Evolutionary conservation across 2,329 filamentous ascomycete species (phyloP).

Genomic region (Rhinocladiella similis): DNA sequence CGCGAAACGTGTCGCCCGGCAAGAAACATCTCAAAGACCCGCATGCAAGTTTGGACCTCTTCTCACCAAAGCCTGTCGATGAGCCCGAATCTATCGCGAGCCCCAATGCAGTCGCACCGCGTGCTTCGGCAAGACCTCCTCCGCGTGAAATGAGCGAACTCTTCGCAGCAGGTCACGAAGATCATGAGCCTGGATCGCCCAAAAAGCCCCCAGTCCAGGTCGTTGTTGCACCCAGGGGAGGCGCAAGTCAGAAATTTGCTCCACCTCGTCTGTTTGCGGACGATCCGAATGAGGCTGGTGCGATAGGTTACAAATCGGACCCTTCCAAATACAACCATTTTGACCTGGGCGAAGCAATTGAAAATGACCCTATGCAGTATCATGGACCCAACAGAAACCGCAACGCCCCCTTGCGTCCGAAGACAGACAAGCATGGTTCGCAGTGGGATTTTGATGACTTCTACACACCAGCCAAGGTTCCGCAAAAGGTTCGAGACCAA

Average conservation of each 20-base stretch:
- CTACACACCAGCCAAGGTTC: conserved; percentile 74
- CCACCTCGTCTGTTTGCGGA: conserved; percentile 57
- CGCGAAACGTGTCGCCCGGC: conserved; percentile 35
- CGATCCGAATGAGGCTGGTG: conserved; percentile 52
- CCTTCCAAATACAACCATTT: conserved; percentile 84
- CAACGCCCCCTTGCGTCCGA: conserved; percentile 23
- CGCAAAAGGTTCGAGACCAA: conserved; percentile 63
- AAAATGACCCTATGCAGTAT: conserved; percentile 30
- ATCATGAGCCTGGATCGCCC: conserved; percentile 33
- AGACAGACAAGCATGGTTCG: conserved; percentile 53
- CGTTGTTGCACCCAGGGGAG: conserved; percentile 46
- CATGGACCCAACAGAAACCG: conserved; percentile 30
- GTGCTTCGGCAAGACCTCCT: conserved; percentile 70
- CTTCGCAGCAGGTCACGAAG: conserved; percentile 52
- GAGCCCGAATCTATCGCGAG: conserved; percentile 37
- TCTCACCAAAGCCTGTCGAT: conserved; percentile 19
- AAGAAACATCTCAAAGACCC: conserved; percentile 47
- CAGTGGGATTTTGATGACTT: conserved; percentile 92
- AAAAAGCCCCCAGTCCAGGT: conserved; percentile 28
- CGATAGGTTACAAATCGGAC: conserved; percentile 60
- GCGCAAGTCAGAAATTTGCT: conserved; percentile 49
- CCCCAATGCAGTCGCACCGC: conserved; percentile 66
- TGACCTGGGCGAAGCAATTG: conserved; percentile 61
- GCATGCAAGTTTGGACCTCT: conserved; percentile 37
- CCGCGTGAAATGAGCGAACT: conserved; percentile 71